Evolutionary conservation across 2,329 filamentous ascomycete genomes (phyloP).

Genomic region (Fusarium sp.): DNA sequence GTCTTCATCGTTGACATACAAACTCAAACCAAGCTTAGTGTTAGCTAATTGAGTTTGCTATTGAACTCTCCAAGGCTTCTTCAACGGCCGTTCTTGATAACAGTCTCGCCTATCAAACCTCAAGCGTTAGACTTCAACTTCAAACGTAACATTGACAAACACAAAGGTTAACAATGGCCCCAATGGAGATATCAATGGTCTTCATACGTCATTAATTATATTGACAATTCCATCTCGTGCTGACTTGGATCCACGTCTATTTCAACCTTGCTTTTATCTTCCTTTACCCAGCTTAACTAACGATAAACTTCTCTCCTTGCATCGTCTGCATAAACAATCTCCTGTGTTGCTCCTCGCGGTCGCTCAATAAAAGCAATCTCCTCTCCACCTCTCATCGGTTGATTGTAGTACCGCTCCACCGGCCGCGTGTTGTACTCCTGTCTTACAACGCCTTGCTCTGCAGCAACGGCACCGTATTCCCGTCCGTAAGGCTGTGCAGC

Average conservation of each 20-base stretch:
- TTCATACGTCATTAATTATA: conserved; percentile 6
- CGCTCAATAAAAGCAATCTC: conserved; percentile 59
- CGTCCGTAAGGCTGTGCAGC: conserved; percentile 48
- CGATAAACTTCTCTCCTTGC: conserved; percentile 52
- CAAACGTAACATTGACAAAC: neutral
- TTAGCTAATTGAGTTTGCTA: neutral
- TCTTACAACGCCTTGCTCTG: conserved; percentile 42
- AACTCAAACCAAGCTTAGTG: neutral
- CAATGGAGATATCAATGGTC: neutral
- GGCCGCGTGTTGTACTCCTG: conserved; percentile 56
- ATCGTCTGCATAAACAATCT: conserved; percentile 60
- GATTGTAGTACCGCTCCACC: conserved; percentile 58
- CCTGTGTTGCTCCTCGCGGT: conserved; percentile 54
- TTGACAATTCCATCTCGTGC: neutral
- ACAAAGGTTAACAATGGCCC: neutral
- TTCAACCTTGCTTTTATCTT: neutral
- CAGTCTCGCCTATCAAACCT: neutral
- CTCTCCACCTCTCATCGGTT: conserved; percentile 47
- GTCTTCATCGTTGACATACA: neutral
- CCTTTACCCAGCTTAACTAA: conserved; percentile 24
- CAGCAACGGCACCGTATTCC: conserved; percentile 45
- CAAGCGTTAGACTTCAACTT: neutral
- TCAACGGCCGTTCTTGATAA: neutral
- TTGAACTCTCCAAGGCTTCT: neutral
- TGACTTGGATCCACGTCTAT: neutral